phyloP scores from a whole-genome alignment of 352 stramenopile species.

The Phytopythium vexans region DNA sequence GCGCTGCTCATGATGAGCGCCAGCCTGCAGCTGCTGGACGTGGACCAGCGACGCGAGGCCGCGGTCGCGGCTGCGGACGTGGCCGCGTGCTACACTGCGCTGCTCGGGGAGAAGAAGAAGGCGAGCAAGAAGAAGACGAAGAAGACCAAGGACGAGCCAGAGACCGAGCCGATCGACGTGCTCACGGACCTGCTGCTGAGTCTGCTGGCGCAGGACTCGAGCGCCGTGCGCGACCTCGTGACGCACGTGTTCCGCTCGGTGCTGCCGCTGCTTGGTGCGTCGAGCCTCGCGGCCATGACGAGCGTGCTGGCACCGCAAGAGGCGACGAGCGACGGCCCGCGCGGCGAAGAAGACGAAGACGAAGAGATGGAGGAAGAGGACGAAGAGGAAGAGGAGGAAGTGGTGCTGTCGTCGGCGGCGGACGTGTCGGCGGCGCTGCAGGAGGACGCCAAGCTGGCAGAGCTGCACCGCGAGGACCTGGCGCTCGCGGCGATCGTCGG shows the following conservation, averaged over 20 bases:
- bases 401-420: constrained; percentile 46
- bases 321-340: constrained; percentile 23
- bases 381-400: constrained; percentile 54
- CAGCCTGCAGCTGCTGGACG: constrained; percentile 70
- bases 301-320: constrained; percentile 54
- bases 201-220: constrained; percentile 80
- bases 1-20: constrained; percentile 72
- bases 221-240: constrained; percentile 81
- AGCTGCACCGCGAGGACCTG: constrained; percentile 74
- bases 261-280: constrained; percentile 53
- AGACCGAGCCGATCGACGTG: constrained; percentile 63
- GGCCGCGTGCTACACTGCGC: constrained; percentile 62
- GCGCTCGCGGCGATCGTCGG: constrained; percentile 76
- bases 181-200: constrained; percentile 82
- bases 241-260: constrained; percentile 77
- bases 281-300: constrained; percentile 70
- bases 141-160: constrained; percentile 9
- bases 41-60: constrained; percentile 58
- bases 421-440: constrained; percentile 72
- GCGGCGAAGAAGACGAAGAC: constrained; percentile 39
- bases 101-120: constrained; percentile 35
- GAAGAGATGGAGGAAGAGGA: constrained; percentile 33
- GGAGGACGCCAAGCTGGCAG: constrained; percentile 55
- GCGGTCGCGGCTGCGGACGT: constrained; percentile 55
- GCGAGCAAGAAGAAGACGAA: constrained; percentile 30